phyloP scores from a whole-genome alignment of 306 rosid genomes.

The Lathyrus sativus region DNA sequence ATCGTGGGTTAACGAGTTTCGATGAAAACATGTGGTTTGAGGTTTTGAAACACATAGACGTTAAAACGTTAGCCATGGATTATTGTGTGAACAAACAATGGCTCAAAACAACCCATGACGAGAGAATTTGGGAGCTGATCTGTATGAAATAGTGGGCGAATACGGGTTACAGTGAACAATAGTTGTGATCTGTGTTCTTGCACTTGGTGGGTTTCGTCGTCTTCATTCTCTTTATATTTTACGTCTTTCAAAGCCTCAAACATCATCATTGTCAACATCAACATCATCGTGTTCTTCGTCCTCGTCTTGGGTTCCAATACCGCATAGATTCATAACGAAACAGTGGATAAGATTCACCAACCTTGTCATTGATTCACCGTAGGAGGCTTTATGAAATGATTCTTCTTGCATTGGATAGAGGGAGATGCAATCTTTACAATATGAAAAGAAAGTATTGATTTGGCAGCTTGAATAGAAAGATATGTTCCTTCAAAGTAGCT shows the following conservation, averaged over 20 bases:
- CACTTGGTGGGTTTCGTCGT: conserved; percentile 95
- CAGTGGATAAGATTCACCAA: too few relatives aligned
- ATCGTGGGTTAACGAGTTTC: conserved; percentile 49
- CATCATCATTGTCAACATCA: conserved; percentile 1
- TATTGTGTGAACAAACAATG: conserved; percentile 90
- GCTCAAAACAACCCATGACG: conserved; percentile 86
- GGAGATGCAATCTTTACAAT: too few relatives aligned
- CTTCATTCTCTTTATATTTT: conserved; percentile 75
- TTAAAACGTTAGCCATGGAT: conserved; percentile 67
- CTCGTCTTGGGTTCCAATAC: conserved; percentile 41
- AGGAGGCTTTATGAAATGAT: too few relatives aligned
- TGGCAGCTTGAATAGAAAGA: too few relatives aligned
- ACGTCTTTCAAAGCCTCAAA: conserved; percentile 66
- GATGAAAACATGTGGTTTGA: conserved; percentile 84
- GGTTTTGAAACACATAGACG: conserved; percentile 89
- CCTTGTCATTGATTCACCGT: too few relatives aligned
- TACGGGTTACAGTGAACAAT: conserved; percentile 80
- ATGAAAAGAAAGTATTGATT: too few relatives aligned
- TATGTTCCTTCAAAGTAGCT: too few relatives aligned
- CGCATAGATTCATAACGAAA: too few relatives aligned
- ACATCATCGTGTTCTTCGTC: conserved; percentile 24
- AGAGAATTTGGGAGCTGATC: conserved; percentile 99
- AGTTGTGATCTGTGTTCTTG: conserved; percentile 88
- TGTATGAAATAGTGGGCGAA: conserved; percentile 90
- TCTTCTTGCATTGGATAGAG: too few relatives aligned